A percentile compares a stretch with the other conserved stretches of the same genome.
Evolutionary conservation across 2,329 filamentous ascomycete genomes (phyloP).

Genomic region (Hypoxylon sp.): DNA sequence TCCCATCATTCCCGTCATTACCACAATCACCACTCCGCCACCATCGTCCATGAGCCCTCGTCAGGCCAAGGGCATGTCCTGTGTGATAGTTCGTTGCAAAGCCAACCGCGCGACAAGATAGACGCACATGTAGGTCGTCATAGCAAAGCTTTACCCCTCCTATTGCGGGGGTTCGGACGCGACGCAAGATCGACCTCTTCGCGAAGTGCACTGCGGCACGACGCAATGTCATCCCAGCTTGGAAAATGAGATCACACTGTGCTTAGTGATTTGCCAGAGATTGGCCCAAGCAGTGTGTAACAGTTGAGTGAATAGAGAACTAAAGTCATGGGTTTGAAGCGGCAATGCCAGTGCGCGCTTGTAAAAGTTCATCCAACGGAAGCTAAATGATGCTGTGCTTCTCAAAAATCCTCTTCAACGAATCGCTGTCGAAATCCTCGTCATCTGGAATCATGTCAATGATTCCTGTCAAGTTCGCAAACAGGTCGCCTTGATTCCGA

Average conservation of each 20-base stretch:
- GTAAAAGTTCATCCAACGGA: neutral
- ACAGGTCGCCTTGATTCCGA: slow-evolving; percentile 86
- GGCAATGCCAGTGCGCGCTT: slow-evolving; percentile 18
- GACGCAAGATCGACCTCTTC: neutral
- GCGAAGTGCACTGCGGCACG: neutral
- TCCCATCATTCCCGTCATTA: slow-evolving; percentile 37
- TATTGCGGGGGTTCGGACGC: neutral
- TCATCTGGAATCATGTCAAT: slow-evolving; percentile 86
- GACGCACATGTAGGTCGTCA: neutral
- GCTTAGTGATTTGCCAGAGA: neutral
- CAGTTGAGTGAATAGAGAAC: slow-evolving; percentile 2
- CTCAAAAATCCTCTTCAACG: slow-evolving; percentile 67
- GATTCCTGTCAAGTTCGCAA: slow-evolving; percentile 89
- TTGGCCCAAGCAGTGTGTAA: neutral
- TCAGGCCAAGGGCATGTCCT: neutral
- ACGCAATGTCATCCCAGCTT: neutral
- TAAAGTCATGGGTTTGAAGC: slow-evolving; percentile 8
- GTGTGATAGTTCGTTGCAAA: neutral
- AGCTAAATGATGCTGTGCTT: slow-evolving; percentile 68
- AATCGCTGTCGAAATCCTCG: slow-evolving; percentile 69
- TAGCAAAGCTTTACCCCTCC: slow-evolving; percentile 4
- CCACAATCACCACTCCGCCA: slow-evolving; percentile 5
- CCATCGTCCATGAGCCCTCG: neutral
- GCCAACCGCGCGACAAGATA: neutral
- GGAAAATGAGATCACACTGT: neutral